A percentile compares a stretch with the other conserved stretches of the same genome.
phyloP scores from a whole-genome alignment of 1,284 basidiomycete species.

The Fomes fomentarius region DNA sequence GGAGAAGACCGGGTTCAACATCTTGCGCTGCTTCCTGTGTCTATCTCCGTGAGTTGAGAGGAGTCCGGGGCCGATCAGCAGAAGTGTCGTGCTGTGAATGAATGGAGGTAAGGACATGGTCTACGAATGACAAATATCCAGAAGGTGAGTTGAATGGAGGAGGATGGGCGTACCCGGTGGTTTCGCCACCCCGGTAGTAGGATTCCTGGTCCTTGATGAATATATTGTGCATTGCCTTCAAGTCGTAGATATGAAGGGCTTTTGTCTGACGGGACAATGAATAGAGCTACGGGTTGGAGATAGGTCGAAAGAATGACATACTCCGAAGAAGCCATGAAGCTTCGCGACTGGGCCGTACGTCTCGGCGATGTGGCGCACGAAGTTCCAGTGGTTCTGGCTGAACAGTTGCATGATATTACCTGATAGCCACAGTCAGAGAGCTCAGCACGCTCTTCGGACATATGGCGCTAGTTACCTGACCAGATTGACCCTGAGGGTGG shows the following conservation, averaged over 20 bases:
- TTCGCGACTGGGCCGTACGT: slow-evolving; percentile 25
- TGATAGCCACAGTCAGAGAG: not conserved
- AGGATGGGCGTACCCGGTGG: too few species aligned
- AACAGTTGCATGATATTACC: slow-evolving; percentile 15
- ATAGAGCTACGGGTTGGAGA: not conserved
- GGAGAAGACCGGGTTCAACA: slow-evolving; percentile 4
- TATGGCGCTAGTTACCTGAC: not conserved
- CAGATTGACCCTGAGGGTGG: slow-evolving; percentile 4
- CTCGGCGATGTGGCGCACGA: slow-evolving; percentile 6
- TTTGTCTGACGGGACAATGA: slow-evolving; percentile 16
- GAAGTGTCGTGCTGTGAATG: too few species aligned
- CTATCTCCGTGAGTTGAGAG: not conserved
- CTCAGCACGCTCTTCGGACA: not conserved
- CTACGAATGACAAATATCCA: too few species aligned
- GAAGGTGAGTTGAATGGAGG: too few species aligned
- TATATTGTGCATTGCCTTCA: slow-evolving; percentile 29
- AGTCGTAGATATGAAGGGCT: slow-evolving; percentile 25
- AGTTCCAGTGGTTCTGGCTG: slow-evolving; percentile 18
- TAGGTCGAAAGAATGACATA: not conserved
- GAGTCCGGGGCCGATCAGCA: not conserved
- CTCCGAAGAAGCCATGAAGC: slow-evolving; percentile 7
- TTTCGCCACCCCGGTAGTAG: slow-evolving; percentile 28
- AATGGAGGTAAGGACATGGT: too few species aligned
- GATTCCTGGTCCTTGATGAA: slow-evolving; percentile 34
- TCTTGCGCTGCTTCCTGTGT: not conserved